phyloP scores from a whole-genome alignment of 2,329 filamentous ascomycete genomes.

The Exserohilum turcica region DNA sequence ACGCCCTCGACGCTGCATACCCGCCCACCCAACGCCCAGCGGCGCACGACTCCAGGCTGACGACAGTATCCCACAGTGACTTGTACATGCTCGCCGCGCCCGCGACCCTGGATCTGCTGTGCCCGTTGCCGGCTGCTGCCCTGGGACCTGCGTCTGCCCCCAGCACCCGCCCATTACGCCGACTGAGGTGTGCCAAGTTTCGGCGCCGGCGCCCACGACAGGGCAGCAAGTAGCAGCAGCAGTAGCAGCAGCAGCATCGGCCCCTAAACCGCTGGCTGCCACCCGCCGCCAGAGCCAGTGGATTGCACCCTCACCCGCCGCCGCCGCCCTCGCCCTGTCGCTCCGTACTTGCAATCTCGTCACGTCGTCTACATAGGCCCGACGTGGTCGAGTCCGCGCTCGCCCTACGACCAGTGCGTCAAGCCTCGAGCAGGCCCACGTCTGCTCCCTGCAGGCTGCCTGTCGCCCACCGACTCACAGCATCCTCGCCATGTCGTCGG shows the following conservation, averaged over 20 bases:
- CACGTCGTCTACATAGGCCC: constrained; percentile 7
- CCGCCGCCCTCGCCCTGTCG: constrained; percentile 6
- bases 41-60: too few relatives aligned
- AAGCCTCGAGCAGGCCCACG: constrained; percentile 18
- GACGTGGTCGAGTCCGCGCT: constrained; percentile 23
- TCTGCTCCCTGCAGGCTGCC: constrained; percentile 32
- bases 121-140: constrained; percentile 13
- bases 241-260: constrained; percentile 15
- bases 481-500: constrained; percentile 45
- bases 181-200: constrained; percentile 16
- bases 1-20: too few relatives aligned
- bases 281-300: constrained; percentile 4
- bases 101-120: constrained; percentile 11
- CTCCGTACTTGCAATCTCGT: constrained; percentile 18
- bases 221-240: too few relatives aligned
- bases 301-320: not conserved
- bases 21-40: too few relatives aligned
- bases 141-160: constrained; percentile 15
- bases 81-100: constrained; percentile 2
- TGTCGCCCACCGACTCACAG: constrained; percentile 8
- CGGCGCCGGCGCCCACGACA: constrained; percentile 11
- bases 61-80: too few relatives aligned
- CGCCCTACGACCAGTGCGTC: constrained; percentile 26
- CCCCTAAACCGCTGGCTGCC: constrained; percentile 19
- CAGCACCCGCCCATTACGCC: constrained; percentile 14